Percentiles rank a stretch among this genome's conserved stretches.
These are phyloP conservation scores for Cordia subcordata DNA, from an alignment of 257 asterid species.

Conservation along the genomic window DNA sequence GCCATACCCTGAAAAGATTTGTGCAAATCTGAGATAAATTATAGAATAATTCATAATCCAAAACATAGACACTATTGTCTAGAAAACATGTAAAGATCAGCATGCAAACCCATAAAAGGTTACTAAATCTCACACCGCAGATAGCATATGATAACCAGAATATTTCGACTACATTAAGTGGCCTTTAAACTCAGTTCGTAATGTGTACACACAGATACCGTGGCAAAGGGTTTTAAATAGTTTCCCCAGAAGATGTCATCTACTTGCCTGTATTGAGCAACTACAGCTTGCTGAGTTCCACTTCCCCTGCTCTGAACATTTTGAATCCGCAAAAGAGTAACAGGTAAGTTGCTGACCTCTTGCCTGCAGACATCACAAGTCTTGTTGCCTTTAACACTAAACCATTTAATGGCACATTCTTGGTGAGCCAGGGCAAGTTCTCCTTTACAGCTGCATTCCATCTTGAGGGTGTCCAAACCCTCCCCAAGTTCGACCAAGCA, in stretches of 20 bases:
- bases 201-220: neutral
- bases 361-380: slow-evolving; percentile 87
- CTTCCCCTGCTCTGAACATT: slow-evolving; percentile 34
- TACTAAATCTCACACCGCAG: no score
- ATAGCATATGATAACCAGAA: no score
- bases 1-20: slow-evolving; percentile 69
- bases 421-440: slow-evolving; percentile 96
- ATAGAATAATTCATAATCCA: no score
- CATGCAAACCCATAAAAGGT: no score
- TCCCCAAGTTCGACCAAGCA: slow-evolving; percentile 84
- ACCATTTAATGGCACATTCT: slow-evolving; percentile 93
- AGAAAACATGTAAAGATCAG: no score
- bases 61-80: no score
- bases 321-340: slow-evolving; percentile 74
- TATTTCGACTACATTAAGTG: no score
- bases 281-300: slow-evolving; percentile 39
- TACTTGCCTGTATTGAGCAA: slow-evolving; percentile 61
- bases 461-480: slow-evolving; percentile 68
- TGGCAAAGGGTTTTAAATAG: slow-evolving; percentile 1
- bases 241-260: neutral
- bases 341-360: slow-evolving; percentile 86
- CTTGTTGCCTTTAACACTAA: slow-evolving; percentile 91
- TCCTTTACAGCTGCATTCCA: slow-evolving; percentile 95
- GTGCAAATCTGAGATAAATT: neutral
- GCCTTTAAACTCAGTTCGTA: no score